Percentiles rank a stretch among this genome's conserved stretches.
These are phyloP conservation scores for Penicillium occitanis DNA, from an alignment of 2,329 filamentous ascomycete genomes.

Conservation along the genomic window DNA sequence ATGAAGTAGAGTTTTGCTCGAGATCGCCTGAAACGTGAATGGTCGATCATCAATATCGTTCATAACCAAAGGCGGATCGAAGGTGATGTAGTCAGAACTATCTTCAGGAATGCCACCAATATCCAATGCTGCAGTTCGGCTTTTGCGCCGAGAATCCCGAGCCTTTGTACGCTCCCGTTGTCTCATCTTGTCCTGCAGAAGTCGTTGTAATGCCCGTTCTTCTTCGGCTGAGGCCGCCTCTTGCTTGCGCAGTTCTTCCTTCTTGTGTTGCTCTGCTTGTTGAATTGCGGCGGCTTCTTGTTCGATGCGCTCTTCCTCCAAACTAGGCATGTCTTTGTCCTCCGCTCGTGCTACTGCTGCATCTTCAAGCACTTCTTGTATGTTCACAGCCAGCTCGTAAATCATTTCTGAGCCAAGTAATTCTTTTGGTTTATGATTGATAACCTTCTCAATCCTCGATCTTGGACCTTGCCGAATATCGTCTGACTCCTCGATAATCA, in stretches of 20 bases:
- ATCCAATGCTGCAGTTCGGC: conserved; percentile 37
- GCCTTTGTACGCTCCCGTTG: conserved; percentile 41
- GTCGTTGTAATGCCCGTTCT: conserved; percentile 40
- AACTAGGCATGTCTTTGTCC: conserved; percentile 74
- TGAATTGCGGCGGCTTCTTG: conserved; percentile 71
- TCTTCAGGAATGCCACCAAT: conserved; percentile 34
- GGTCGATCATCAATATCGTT: conserved; percentile 64
- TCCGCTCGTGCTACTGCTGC: conserved; percentile 75
- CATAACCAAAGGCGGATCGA: conserved; percentile 52
- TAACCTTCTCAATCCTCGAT: conserved; percentile 68
- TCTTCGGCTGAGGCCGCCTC: conserved; percentile 44
- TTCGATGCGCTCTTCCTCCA: conserved; percentile 83
- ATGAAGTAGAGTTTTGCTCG: conserved; percentile 66
- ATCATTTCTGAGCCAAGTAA: conserved; percentile 65
- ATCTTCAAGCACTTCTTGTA: conserved; percentile 75
- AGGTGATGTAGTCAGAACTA: conserved; percentile 40
- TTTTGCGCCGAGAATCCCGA: conserved; percentile 40
- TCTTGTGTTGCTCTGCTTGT: conserved; percentile 50
- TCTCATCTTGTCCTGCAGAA: conserved; percentile 41
- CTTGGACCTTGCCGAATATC: conserved; percentile 68
- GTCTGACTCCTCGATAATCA: conserved; percentile 65
- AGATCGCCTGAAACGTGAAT: conserved; percentile 68
- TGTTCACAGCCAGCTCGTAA: conserved; percentile 58
- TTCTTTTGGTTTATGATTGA: conserved; percentile 67
- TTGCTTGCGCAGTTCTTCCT: conserved; percentile 50